phyloP scores from a whole-genome alignment of 179 eudicot genomes.

The Patellifolia procumbens region DNA sequence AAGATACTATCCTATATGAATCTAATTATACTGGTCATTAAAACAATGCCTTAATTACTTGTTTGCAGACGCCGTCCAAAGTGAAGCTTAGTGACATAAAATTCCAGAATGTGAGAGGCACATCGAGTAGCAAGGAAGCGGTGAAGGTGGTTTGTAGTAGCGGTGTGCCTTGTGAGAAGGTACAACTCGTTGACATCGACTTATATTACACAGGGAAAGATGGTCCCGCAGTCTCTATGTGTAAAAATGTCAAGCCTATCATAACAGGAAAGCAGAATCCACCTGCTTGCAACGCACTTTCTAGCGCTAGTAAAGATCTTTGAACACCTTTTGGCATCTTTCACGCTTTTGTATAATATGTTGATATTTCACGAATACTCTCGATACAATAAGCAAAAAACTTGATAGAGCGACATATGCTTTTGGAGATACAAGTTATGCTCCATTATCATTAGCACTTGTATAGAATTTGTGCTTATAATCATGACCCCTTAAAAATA shows the following conservation, averaged over 20 bases:
- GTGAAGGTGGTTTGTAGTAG: conserved; percentile 37
- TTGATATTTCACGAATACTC: neutral
- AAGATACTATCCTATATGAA: no score
- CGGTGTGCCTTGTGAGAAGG: conserved; percentile 31
- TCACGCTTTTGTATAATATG: neutral
- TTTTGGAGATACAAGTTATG: neutral
- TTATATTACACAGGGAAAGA: conserved; percentile 27
- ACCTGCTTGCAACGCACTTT: conserved; percentile 26
- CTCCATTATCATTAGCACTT: neutral
- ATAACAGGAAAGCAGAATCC: conserved; percentile 34
- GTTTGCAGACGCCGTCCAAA: conserved; percentile 31
- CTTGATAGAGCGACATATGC: no score
- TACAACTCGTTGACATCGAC: conserved; percentile 31
- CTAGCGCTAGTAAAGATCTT: conserved; percentile 17
- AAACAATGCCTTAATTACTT: neutral
- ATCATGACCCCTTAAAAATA: no score
- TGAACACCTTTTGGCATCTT: neutral
- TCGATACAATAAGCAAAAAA: no score
- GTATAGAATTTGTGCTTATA: no score
- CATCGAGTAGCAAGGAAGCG: conserved; percentile 29
- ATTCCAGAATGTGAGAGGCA: conserved; percentile 37
- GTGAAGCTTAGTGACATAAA: conserved; percentile 34
- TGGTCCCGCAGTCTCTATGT: conserved; percentile 36
- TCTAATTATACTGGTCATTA: neutral
- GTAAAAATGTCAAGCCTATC: conserved; percentile 33